Evolutionary conservation across 1,139 yeast species (phyloP).

Genomic region (Arxiozyma heterogenica): DNA sequence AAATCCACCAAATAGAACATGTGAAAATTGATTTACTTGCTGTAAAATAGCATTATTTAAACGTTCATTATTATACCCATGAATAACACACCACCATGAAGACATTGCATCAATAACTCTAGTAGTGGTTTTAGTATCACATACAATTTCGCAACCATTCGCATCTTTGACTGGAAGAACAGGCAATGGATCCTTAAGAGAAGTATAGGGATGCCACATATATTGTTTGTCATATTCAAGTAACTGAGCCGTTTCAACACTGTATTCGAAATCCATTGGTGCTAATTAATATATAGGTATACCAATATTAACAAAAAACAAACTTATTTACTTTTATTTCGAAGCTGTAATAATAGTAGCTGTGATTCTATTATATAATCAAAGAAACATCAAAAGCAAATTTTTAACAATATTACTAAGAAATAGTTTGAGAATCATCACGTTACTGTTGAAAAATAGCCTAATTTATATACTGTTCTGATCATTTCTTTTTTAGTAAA

Average conservation of each 20-base stretch:
- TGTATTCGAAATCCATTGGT: conserved; percentile 1
- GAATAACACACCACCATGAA: conserved; percentile 33
- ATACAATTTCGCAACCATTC: conserved; percentile 19
- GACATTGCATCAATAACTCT: conserved; percentile 31
- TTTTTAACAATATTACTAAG: too few relatives aligned
- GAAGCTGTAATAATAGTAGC: too few relatives aligned
- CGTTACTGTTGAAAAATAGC: too few relatives aligned
- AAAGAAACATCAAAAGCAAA: too few relatives aligned
- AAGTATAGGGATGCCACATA: conserved; percentile 33
- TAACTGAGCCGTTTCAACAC: conserved; percentile 6
- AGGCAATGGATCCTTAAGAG: conserved; percentile 24
- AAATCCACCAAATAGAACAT: conserved; percentile 32
- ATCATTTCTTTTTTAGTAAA: too few relatives aligned
- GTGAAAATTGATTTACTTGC: conserved; percentile 26
- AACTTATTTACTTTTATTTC: background rate
- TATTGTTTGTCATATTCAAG: conserved; percentile 26
- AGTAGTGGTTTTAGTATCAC: conserved; percentile 8
- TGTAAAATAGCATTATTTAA: conserved; percentile 24
- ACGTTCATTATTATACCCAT: conserved; percentile 29
- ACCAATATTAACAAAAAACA: too few relatives aligned
- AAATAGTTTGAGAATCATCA: too few relatives aligned
- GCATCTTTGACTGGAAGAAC: conserved; percentile 29
- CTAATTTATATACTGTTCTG: too few relatives aligned
- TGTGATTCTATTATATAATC: too few relatives aligned
- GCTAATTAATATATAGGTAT: too few relatives aligned